phyloP scores from a whole-genome alignment of 1,284 basidiomycete species.

The Ceratobasidium sp. region DNA sequence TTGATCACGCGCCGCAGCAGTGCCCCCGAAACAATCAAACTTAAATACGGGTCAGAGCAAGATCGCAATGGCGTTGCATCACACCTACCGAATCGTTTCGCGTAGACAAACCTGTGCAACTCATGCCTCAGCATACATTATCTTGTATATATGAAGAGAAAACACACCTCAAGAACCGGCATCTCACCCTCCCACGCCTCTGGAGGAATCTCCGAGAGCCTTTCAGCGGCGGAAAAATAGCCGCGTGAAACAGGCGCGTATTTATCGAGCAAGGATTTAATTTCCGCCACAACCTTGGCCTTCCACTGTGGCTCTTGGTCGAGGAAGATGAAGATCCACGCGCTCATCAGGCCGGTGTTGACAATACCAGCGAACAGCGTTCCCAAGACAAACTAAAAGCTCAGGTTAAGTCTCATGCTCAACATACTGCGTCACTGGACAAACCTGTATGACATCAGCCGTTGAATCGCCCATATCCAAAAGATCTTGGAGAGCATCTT shows the following conservation, averaged over 20 bases:
- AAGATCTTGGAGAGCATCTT: constrained; percentile 11
- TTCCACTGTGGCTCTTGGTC: constrained; percentile 15
- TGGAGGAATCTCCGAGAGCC: constrained; percentile 21
- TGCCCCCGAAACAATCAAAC: constrained; percentile 7
- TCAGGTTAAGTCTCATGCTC: background rate
- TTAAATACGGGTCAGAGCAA: background rate
- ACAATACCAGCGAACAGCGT: constrained; percentile 19
- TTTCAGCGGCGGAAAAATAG: background rate
- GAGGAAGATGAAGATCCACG: constrained; percentile 11
- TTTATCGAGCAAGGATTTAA: constrained; percentile 3
- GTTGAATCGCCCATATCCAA: constrained; percentile 16
- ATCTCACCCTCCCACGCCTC: constrained; percentile 21
- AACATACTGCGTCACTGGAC: background rate
- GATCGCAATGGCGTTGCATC: background rate
- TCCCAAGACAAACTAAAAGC: constrained; percentile 7
- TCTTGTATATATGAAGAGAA: background rate
- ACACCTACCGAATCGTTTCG: constrained; percentile 26
- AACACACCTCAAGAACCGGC: constrained; percentile 21
- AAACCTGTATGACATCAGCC: background rate
- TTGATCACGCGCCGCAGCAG: constrained; percentile 18
- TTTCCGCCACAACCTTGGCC: constrained; percentile 6
- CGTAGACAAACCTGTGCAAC: constrained; percentile 6
- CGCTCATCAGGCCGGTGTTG: constrained; percentile 28
- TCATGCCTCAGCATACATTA: background rate
- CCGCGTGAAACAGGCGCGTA: constrained; percentile 10